A percentile compares a stretch with the other conserved stretches of the same genome.
Evolutionary conservation across 768 basidiomycete genomes (phyloP).

Genomic region (Kwoniella dendrophila): DNA sequence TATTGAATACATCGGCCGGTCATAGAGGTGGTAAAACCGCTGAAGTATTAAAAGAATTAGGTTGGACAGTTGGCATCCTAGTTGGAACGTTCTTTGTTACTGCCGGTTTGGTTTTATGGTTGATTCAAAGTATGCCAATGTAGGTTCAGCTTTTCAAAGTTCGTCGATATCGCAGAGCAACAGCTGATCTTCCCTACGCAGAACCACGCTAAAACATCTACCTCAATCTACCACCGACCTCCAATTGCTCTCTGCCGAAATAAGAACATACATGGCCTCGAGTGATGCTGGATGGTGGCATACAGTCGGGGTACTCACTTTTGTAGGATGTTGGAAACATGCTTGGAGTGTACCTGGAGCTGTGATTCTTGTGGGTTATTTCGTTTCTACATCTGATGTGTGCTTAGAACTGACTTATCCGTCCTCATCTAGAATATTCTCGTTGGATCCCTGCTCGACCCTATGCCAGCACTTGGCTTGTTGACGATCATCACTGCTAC

Average conservation of each 20-base stretch:
- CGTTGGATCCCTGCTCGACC: conserved; percentile 81
- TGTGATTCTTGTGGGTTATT: conserved; percentile 69
- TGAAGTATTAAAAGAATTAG: conserved; percentile 44
- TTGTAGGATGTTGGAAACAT: conserved; percentile 91
- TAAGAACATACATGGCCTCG: conserved; percentile 50
- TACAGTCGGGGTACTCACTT: conserved; percentile 77
- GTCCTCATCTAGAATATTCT: conserved; percentile 71
- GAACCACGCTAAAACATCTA: conserved; percentile 47
- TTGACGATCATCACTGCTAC: conserved; percentile 82
- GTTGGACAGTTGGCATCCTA: conserved; percentile 48
- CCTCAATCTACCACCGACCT: conserved; percentile 52
- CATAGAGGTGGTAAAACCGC: conserved; percentile 23
- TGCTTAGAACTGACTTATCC: conserved; percentile 9
- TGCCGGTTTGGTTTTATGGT: conserved; percentile 42
- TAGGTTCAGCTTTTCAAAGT: conserved; percentile 28
- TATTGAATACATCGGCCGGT: conserved; percentile 22
- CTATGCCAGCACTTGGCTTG: conserved; percentile 75
- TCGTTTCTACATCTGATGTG: background rate
- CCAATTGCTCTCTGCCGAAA: conserved; percentile 52
- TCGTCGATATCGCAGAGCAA: background rate
- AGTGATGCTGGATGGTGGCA: conserved; percentile 60
- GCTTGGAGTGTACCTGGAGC: conserved; percentile 96
- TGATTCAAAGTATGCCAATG: conserved; percentile 52
- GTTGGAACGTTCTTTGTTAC: conserved; percentile 44
- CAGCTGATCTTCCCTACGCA: conserved; percentile 19